phyloP scores from a whole-genome alignment of 2,329 filamentous ascomycete species.

The Phialemonium atrogriseum region DNA sequence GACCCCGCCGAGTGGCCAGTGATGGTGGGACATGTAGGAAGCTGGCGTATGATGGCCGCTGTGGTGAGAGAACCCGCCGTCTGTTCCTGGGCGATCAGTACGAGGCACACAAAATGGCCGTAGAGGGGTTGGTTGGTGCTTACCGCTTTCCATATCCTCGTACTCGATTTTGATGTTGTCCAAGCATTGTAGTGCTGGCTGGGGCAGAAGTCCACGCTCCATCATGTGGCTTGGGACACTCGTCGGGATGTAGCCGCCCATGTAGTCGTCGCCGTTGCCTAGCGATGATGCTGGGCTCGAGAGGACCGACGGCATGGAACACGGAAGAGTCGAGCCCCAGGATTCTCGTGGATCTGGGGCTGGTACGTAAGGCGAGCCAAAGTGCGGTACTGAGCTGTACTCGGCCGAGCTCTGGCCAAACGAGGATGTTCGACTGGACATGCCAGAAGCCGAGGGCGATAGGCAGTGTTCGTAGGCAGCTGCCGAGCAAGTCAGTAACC shows the following conservation, averaged over 20 bases:
- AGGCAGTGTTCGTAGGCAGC: slow-evolving; percentile 34
- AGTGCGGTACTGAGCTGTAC: slow-evolving; percentile 34
- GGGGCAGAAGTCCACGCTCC: slow-evolving; percentile 4
- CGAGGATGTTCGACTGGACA: slow-evolving; percentile 36
- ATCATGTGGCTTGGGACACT: slow-evolving; percentile 36
- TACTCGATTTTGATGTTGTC: slow-evolving; percentile 28
- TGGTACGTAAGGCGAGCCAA: slow-evolving; percentile 28
- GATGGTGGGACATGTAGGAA: too few species aligned
- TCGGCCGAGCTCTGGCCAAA: slow-evolving; percentile 32
- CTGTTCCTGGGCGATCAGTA: too few species aligned
- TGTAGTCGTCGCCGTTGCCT: slow-evolving; percentile 37
- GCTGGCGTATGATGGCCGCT: too few species aligned
- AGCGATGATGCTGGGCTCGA: slow-evolving; percentile 44
- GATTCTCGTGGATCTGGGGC: slow-evolving; percentile 35
- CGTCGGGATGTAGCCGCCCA: slow-evolving; percentile 36
- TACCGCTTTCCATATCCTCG: too few species aligned
- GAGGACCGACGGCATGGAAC: slow-evolving; percentile 37
- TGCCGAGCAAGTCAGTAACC: slow-evolving; percentile 7
- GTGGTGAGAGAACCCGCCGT: too few species aligned
- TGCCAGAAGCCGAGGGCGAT: slow-evolving; percentile 25
- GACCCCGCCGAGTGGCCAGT: too few species aligned
- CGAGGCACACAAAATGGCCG: too few species aligned
- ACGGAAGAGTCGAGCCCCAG: slow-evolving; percentile 36
- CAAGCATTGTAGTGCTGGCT: slow-evolving; percentile 6
- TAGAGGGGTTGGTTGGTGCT: too few species aligned